These are phyloP conservation scores for Solanum infundibuliforme DNA, from an alignment of 257 asterid genomes.

Conservation along the genomic window DNA sequence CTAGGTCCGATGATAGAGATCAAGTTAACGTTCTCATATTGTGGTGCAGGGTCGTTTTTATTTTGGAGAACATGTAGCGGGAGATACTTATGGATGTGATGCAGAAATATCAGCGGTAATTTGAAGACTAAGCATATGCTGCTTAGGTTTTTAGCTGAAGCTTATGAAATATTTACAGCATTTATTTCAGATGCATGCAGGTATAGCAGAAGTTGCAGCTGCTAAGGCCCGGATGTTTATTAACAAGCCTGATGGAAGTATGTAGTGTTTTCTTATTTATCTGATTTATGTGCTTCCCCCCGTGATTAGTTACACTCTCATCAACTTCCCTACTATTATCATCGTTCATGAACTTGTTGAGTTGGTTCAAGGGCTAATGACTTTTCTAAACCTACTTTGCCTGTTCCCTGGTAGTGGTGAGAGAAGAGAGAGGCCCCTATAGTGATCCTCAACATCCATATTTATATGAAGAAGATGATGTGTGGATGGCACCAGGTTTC, in stretches of 20 bases:
- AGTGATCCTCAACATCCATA: constrained; percentile 96
- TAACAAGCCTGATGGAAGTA: constrained; percentile 98
- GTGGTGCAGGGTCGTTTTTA: constrained; percentile 84
- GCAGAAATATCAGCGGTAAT: constrained; percentile 70
- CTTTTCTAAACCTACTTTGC: not conserved
- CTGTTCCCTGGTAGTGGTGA: constrained; percentile 51
- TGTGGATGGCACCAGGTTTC: constrained; percentile 99
- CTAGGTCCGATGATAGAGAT: not conserved
- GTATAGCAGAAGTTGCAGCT: constrained; percentile 97
- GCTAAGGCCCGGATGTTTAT: constrained; percentile 97
- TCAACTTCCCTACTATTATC: not conserved
- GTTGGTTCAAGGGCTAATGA: not conserved
- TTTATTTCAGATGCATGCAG: constrained; percentile 84
- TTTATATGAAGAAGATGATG: constrained; percentile 92
- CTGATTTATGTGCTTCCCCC: not conserved
- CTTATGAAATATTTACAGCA: not conserved
- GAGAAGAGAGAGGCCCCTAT: constrained; percentile 90
- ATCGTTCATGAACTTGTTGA: not conserved
- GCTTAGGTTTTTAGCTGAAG: not conserved
- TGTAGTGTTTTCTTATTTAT: constrained; percentile 12
- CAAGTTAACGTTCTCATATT: not conserved
- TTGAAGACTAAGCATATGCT: constrained; percentile 8
- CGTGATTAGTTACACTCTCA: not conserved
- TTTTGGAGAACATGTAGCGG: constrained; percentile 60
- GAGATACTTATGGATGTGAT: constrained; percentile 68